These are phyloP conservation scores for Talaromyces stipitatus DNA, from an alignment of 495 filamentous ascomycete species.

Conservation along the genomic window DNA sequence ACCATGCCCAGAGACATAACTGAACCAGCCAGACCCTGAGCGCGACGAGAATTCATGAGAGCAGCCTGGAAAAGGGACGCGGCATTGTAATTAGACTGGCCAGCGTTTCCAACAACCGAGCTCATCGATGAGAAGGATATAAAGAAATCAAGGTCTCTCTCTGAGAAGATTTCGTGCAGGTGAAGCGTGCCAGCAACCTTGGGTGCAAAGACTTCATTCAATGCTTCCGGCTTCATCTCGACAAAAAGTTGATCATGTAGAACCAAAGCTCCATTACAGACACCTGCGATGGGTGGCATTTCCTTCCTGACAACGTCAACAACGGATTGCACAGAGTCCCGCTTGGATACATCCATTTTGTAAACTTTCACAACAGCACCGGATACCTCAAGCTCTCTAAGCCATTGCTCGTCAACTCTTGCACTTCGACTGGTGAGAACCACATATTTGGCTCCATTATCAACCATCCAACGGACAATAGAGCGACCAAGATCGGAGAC, in stretches of 20 bases:
- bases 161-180: slow-evolving; percentile 20
- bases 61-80: slow-evolving; percentile 43
- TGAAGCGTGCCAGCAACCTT: slow-evolving; percentile 20
- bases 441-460: slow-evolving; percentile 46
- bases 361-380: slow-evolving; percentile 15
- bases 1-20: slow-evolving; percentile 21
- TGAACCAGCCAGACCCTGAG: slow-evolving; percentile 18
- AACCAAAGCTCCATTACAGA: slow-evolving; percentile 17
- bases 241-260: slow-evolving; percentile 12
- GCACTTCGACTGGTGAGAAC: slow-evolving; percentile 50
- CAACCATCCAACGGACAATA: slow-evolving; percentile 47
- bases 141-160: slow-evolving; percentile 50
- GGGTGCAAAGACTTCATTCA: slow-evolving; percentile 10
- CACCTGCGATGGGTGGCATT: slow-evolving; percentile 13
- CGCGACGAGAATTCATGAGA: slow-evolving; percentile 19
- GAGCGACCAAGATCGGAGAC: slow-evolving; percentile 52
- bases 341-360: slow-evolving; percentile 10
- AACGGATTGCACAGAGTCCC: slow-evolving; percentile 8
- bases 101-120: slow-evolving; percentile 41
- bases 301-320: not conserved
- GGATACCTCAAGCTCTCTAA: slow-evolving; percentile 20
- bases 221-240: slow-evolving; percentile 5
- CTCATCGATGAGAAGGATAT: slow-evolving; percentile 48
- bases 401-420: slow-evolving; percentile 39
- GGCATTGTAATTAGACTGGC: slow-evolving; percentile 52